These are phyloP conservation scores for Auricularia sp. DNA, from an alignment of 768 basidiomycete genomes.

Conservation along the genomic window DNA sequence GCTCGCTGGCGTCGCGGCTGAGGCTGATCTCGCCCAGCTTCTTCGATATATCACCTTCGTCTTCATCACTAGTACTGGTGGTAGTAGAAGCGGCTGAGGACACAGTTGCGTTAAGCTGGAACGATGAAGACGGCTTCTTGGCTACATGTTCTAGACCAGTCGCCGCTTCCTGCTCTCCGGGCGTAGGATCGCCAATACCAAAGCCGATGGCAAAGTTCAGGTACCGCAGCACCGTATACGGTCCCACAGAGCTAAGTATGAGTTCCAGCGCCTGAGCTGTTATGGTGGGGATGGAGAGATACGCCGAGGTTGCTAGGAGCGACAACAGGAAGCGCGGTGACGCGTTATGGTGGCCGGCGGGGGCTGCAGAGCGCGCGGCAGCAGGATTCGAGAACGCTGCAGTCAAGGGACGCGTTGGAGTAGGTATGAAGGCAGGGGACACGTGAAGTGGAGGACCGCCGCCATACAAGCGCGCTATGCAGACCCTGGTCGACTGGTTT, in stretches of 20 bases:
- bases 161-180: conserved; percentile 42
- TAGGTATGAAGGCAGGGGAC: conserved; percentile 54
- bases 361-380: conserved; percentile 20
- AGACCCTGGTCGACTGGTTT: conserved; percentile 42
- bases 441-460: conserved; percentile 69
- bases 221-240: conserved; percentile 65
- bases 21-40: background rate
- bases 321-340: conserved; percentile 76
- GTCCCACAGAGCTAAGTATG: conserved; percentile 66
- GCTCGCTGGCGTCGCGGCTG: background rate
- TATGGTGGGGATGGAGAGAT: conserved; percentile 70
- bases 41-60: conserved; percentile 1
- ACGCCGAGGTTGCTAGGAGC: conserved; percentile 76
- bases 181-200: conserved; percentile 35
- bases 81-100: background rate
- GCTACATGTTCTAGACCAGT: conserved; percentile 57
- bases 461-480: conserved; percentile 79
- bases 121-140: background rate
- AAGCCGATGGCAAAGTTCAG: conserved; percentile 74
- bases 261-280: conserved; percentile 64
- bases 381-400: conserved; percentile 37
- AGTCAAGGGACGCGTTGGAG: conserved; percentile 58
- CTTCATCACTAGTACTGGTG: conserved; percentile 14
- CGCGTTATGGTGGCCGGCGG: conserved; percentile 56
- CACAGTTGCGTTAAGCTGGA: background rate